phyloP scores from a whole-genome alignment of 148 eudicot genomes.

The Diospyros kaki region DNA sequence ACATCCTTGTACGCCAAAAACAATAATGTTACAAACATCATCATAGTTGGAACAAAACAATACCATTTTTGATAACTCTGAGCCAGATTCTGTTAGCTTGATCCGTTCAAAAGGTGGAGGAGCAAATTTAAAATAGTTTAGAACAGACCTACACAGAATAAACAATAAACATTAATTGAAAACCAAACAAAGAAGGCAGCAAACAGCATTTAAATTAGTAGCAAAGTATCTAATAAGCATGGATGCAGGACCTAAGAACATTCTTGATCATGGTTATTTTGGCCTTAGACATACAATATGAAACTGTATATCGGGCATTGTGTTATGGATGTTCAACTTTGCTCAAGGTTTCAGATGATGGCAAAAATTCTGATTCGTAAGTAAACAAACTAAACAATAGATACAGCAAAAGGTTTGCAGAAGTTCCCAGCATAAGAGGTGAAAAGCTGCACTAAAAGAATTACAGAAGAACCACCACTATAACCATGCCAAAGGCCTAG shows the following conservation, averaged over 20 bases:
- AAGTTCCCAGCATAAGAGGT: too few species aligned
- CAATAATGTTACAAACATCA: neutral
- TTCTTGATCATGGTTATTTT: neutral
- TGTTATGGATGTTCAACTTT: too few species aligned
- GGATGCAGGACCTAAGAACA: neutral
- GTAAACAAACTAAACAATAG: too few species aligned
- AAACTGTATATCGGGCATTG: too few species aligned
- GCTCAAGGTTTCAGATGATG: too few species aligned
- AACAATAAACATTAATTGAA: neutral
- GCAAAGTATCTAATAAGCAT: neutral
- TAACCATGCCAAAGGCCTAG: too few species aligned
- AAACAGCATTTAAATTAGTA: neutral
- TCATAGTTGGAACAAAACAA: neutral
- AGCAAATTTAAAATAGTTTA: constrained; percentile 63
- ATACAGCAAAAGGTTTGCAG: too few species aligned
- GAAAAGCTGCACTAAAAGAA: too few species aligned
- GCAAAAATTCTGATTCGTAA: too few species aligned
- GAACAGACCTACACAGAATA: constrained; percentile 52
- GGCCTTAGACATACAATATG: too few species aligned
- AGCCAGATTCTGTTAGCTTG: constrained; percentile 21
- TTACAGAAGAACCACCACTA: too few species aligned
- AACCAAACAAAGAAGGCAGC: neutral
- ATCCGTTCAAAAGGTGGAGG: constrained; percentile 82
- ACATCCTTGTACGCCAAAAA: neutral
- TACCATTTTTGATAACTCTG: constrained; percentile 39